Evolutionary conservation across 2,329 filamentous ascomycete species (phyloP).

Genomic region (Fusarium temperatum): DNA sequence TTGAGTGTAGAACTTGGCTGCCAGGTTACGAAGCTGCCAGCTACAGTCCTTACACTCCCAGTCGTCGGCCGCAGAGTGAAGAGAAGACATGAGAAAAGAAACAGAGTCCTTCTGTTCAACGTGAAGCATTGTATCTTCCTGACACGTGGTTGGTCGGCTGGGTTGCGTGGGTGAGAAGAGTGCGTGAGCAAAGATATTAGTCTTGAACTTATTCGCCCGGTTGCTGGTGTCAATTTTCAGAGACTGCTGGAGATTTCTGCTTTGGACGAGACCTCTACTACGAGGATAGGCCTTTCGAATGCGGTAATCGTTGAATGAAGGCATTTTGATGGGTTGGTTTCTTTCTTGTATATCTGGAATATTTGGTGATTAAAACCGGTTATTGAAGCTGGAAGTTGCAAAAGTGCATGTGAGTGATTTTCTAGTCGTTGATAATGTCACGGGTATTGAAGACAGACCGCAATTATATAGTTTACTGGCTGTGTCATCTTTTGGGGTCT

Average conservation of each 20-base stretch:
- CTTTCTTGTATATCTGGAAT: background rate
- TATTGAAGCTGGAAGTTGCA: background rate
- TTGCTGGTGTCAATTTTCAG: background rate
- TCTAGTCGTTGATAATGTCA: background rate
- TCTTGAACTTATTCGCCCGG: background rate
- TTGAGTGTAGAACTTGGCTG: background rate
- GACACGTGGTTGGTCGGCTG: background rate
- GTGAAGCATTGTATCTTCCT: background rate
- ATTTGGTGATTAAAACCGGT: background rate
- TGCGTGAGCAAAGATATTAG: background rate
- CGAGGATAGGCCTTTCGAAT: background rate
- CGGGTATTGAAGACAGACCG: background rate
- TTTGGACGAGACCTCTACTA: background rate
- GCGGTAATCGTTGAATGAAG: background rate
- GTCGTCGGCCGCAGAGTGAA: background rate
- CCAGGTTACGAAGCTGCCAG: constrained; percentile 3
- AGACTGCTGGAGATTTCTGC: background rate
- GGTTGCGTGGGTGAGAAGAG: background rate
- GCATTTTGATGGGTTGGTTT: background rate
- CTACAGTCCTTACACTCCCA: constrained; percentile 15
- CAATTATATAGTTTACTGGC: background rate
- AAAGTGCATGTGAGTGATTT: background rate
- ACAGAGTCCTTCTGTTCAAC: background rate
- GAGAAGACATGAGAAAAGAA: background rate
- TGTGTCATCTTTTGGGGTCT: background rate